Percentiles rank a stretch among this genome's conserved stretches.
Conservation (phyloP, 805 yeast genomes). For the Candida taoyuanica region DNA sequence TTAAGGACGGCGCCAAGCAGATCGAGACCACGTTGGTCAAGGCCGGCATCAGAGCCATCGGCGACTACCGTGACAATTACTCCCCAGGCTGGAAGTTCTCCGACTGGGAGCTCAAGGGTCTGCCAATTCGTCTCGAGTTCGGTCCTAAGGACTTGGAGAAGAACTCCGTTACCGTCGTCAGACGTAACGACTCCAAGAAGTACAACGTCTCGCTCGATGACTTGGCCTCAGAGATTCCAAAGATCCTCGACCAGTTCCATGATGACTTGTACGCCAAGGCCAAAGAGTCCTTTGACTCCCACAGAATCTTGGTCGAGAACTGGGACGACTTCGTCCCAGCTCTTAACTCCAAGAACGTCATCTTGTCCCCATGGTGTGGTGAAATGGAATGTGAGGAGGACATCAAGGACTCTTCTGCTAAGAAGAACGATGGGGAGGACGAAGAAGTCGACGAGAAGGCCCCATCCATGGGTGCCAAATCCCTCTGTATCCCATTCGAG, state of each 20-base stretch:
- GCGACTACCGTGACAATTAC: conserved; percentile 91
- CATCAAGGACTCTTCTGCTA: conserved; percentile 83
- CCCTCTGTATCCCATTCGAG: conserved; percentile 91
- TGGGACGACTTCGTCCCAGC: conserved; percentile 94
- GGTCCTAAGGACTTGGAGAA: conserved; percentile 94
- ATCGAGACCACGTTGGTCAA: conserved; percentile 58
- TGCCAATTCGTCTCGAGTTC: conserved; percentile 87
- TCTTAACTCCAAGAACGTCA: conserved; percentile 84
- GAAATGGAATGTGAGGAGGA: conserved; percentile 91
- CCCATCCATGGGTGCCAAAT: conserved; percentile 99
- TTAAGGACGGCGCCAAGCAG: conserved; percentile 63
- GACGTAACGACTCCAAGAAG: conserved; percentile 88
- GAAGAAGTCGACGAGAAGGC: conserved; percentile 94
- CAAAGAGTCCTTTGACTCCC: conserved; percentile 75
- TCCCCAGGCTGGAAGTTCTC: conserved; percentile 99
- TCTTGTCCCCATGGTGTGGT: conserved; percentile 98
- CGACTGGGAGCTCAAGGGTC: conserved; percentile 95
- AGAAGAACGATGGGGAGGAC: conserved; percentile 74
- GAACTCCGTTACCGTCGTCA: conserved; percentile 77
- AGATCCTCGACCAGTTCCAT: conserved; percentile 80
- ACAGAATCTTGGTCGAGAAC: conserved; percentile 73
- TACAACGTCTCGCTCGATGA: conserved; percentile 59
- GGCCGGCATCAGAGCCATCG: conserved; percentile 67
- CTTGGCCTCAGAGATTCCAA: conserved; percentile 63
- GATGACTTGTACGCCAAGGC: conserved; percentile 69